These are phyloP conservation scores for Henckelia pumila DNA, from an alignment of 257 asterid species.

Conservation along the genomic window DNA sequence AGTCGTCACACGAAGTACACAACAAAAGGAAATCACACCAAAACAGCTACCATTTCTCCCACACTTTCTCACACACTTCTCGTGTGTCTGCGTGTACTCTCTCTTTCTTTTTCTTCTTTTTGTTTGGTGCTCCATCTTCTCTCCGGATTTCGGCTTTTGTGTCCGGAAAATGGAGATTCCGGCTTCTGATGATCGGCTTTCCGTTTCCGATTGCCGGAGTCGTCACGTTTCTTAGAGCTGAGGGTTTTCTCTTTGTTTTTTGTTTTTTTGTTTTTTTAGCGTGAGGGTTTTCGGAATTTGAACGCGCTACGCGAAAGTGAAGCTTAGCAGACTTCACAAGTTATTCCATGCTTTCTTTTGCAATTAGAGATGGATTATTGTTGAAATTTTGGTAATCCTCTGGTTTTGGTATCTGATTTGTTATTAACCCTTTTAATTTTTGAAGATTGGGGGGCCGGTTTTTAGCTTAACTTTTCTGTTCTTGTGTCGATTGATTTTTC, in stretches of 20 bases:
- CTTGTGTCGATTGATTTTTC: slow-evolving; percentile 29
- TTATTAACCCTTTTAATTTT: slow-evolving; percentile 23
- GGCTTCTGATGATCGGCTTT: slow-evolving; percentile 27
- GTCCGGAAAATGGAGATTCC: slow-evolving; percentile 36
- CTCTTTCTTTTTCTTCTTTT: not conserved
- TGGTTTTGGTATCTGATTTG: slow-evolving; percentile 35
- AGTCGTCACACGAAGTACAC: slow-evolving; percentile 25
- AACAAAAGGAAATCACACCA: slow-evolving; percentile 25
- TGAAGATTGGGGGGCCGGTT: slow-evolving; percentile 25
- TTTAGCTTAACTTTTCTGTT: slow-evolving; percentile 25
- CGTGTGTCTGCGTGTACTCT: slow-evolving; percentile 18
- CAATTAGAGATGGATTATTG: slow-evolving; percentile 29
- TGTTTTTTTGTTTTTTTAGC: slow-evolving; percentile 1
- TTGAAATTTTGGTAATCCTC: slow-evolving; percentile 24
- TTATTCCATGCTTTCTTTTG: slow-evolving; percentile 51
- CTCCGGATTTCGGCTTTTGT: not conserved
- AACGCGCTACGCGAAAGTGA: slow-evolving; percentile 46
- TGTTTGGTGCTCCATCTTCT: not conserved
- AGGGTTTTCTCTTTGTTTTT: not conserved
- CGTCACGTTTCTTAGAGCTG: slow-evolving; percentile 35
- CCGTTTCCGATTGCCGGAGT: slow-evolving; percentile 26
- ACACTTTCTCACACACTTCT: slow-evolving; percentile 19
- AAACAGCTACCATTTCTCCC: slow-evolving; percentile 24
- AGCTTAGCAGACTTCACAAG: slow-evolving; percentile 42
- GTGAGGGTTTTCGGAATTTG: slow-evolving; percentile 27